Evolutionary conservation across 495 filamentous ascomycete species (phyloP).

Genomic region (Hypomontagnella submonticulosa): DNA sequence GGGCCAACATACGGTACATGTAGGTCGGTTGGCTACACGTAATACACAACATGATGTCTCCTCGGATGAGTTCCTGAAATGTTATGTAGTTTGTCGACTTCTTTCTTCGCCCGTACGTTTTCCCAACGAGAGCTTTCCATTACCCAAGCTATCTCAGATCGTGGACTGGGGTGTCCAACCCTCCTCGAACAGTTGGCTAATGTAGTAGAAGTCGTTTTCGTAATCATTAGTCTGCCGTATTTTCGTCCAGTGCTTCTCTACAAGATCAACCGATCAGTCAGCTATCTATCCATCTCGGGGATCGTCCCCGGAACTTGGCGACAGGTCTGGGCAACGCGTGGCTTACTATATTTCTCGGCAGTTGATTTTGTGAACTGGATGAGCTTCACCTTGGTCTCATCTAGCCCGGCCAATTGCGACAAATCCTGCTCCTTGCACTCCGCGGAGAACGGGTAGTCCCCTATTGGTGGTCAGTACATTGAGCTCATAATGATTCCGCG

Average conservation of each 20-base stretch:
- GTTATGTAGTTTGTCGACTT: background rate
- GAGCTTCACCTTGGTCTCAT: conserved; percentile 52
- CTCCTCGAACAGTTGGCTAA: conserved; percentile 63
- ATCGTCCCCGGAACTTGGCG: background rate
- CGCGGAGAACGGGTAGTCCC: conserved; percentile 59
- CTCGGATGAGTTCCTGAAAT: background rate
- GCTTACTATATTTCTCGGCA: conserved; percentile 57
- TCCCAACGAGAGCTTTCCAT: conserved; percentile 3
- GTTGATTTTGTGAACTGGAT: conserved; percentile 52
- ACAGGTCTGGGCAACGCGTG: background rate
- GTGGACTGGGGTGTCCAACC: conserved; percentile 61
- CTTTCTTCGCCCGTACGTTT: conserved; percentile 3
- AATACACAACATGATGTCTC: conserved; percentile 10
- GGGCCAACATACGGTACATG: background rate
- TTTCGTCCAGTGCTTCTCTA: conserved; percentile 55
- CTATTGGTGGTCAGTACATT: conserved; percentile 36
- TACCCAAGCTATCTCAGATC: conserved; percentile 36
- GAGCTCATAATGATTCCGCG: conserved; percentile 19
- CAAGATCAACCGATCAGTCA: conserved; percentile 33
- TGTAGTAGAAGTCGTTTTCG: conserved; percentile 63
- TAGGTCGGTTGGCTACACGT: conserved; percentile 3
- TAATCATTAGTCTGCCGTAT: conserved; percentile 51
- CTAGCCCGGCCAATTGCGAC: conserved; percentile 56
- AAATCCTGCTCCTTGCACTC: conserved; percentile 62
- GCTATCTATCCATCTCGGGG: conserved; percentile 5